Evolutionary conservation across 2,329 filamentous ascomycete species (phyloP), one percentile per base, ranked within the genome.

Genomic region (Beauveria rudraprayagi): DNA sequence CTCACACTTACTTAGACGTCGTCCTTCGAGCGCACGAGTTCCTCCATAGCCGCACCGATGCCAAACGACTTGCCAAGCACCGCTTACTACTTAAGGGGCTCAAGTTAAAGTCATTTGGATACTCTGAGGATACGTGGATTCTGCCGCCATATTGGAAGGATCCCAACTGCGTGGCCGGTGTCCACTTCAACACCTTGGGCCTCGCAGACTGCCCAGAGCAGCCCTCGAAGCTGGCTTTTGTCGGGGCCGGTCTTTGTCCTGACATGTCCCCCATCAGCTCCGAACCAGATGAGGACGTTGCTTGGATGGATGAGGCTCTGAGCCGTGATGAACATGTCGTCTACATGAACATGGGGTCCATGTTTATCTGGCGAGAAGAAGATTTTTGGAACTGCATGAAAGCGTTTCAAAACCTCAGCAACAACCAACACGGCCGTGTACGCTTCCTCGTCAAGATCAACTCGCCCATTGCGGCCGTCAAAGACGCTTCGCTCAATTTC

Each of bases 361-460:
- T 56, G 54, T 56, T 46, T 22, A 56, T 56, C 40, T 56, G 54
- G 54, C 34, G 41, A 46, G 19, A 47, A n/a, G 19, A 56, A 9
- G 54, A 56, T 1, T 56, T 46, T 19, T 46, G 54, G 40, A 56
- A 47, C 26, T 56, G 54, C 26, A 56, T 56, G 17, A 28, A 28
- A 2, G 54, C 41, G n/a, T 56, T 56, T 17, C 9, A 30, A 9
- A 34, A 17, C 34, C 3, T 56, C 30, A 24, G 37, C 17, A n/a
- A 47, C 10, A 19, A 34, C 6, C 41, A 24, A 3, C 9, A 17
- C 3, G 54, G 54, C 5, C 41, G 41, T 10, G 41, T 56, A 8
- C 54, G 54, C 11, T 56, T 56, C 26, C 54, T 56, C 26, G 54
- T 56, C 54, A 56, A 56, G 41, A 56, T 56, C 30, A 56, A 56